Base-by-base conservation (phyloP, 306 rosid genomes). In the Lathyrus tuberosus region DNA sequence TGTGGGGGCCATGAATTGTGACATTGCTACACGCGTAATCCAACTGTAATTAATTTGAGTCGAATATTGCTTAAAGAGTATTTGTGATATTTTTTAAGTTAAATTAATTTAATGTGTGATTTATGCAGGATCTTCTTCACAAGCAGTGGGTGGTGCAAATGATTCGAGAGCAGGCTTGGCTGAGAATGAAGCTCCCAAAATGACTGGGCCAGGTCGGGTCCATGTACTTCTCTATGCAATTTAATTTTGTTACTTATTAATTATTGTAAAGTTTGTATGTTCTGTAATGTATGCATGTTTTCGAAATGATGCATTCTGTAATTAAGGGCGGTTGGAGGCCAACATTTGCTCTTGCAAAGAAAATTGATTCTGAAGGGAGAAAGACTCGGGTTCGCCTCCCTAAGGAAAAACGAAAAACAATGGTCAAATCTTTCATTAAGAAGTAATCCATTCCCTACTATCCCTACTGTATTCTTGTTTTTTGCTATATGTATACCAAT, bases 341-440 rank as follows among this genome's bases (percentile, higher is more conserved):
- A 82, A 84, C 96, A 5, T 89, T 91, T 83, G 99, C 95, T 81
- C 91, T 95, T 18, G 97, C 99, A 26, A 89, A 82, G 77, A 75
- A 77, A 53, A 95, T 89, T 74, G 97, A 87, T 44, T 83, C 92
- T 41, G 93, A 91, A 54, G 87, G 91, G 33, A 91, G 82, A 84
- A 95, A 83, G 76, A 46, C 95, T 22, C 86, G 97, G 18, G 87
- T 89, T 79, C 92, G 97, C 62, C 95, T 86, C 33, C 89, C 97
- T 24, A 95, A 95, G 83, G 84, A 91, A 76, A 95, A 95, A 80
- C 76, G 97, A 76, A 95, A 95, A 85, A 85, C 88, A 52, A 84
- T 91, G 99, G 95, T 89, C 49, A 90, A 89, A 65, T 74, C 91
- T 70, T 95, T 95, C 74, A 91, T 95, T 72, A 83, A 84, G 70